Evolutionary conservation across 2,329 filamentous ascomycete species (phyloP).

Genomic region (Aspergillus costaricaensis): DNA sequence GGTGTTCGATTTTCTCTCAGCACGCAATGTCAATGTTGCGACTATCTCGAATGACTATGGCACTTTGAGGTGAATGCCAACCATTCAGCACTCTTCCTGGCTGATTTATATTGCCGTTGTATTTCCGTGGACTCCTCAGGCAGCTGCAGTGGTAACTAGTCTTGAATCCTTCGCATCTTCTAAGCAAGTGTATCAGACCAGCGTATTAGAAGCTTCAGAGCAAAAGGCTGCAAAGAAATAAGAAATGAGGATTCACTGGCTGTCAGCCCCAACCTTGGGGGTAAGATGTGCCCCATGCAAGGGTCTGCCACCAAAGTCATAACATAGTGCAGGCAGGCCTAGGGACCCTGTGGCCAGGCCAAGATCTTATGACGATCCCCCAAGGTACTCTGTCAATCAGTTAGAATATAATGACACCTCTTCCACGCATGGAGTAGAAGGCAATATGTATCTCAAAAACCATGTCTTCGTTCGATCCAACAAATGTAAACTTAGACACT

Average conservation of each 20-base stretch:
- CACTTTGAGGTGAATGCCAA: too few relatives aligned
- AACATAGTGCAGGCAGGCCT: too few relatives aligned
- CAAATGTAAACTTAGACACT: slow-evolving; percentile 47
- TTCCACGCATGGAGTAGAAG: background rate
- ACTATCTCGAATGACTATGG: too few relatives aligned
- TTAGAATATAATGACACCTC: background rate
- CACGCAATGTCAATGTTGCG: too few relatives aligned
- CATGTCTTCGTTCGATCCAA: slow-evolving; percentile 39
- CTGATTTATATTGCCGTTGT: too few relatives aligned
- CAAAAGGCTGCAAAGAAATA: background rate
- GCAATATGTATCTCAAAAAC: background rate
- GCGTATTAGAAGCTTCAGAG: background rate
- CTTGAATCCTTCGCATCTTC: background rate
- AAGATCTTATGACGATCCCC: background rate
- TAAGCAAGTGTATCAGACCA: background rate
- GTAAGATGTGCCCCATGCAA: background rate
- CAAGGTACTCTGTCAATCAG: background rate
- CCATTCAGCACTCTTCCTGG: too few relatives aligned
- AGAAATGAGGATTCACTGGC: background rate
- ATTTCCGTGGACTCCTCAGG: too few relatives aligned
- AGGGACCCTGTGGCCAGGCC: background rate
- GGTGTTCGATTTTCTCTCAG: too few relatives aligned
- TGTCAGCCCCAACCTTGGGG: background rate
- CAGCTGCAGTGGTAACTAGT: background rate
- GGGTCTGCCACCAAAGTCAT: background rate